Base-by-base conservation (phyloP, 202 grass and related monocot genomes). In the Brachypodium distachyon region DNA sequence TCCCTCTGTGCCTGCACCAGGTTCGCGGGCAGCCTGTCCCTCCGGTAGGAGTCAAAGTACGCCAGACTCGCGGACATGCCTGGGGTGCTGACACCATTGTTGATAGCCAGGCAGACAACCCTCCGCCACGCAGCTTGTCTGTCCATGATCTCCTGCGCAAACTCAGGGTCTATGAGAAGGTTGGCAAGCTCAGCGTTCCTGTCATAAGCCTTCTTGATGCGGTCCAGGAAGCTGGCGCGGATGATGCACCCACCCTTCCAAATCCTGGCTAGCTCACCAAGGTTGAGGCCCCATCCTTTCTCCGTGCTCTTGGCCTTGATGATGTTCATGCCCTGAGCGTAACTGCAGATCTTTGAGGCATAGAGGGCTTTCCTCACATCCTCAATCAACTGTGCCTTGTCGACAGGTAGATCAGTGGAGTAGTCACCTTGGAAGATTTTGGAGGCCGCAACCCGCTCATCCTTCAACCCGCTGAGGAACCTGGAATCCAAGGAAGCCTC, bases 231-330 rank as follows among this genome's bases (percentile, higher is more conserved):
- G 68, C 92, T 96, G 54, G 93, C 89, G 0, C 93, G 89, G 64
- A 96, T 96, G 81, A 96, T 96, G 70, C 93, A 96, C 47, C 93
- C 93, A 9, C 93, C 93, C 83, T 96, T 96, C 93, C 93, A 96
- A 68, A 96, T 96, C 80, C 93, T 92, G 0, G 93, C 93, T 17
- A 96, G 84, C 78, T 96, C 93, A 12, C 89, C 89, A 13, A 96
- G 83, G 58, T 96, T 92, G 59, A 96, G 87, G 25, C 72, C 58
- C 93, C 93, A 96, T n/a, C 82, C 87, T 62, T 96, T 96, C 65
- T 96, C 89, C 22, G 55, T 58, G 66, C 89, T 96, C 84, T 96
- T 96, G 4, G 87, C 87, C 81, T 88, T 92, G 76, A 96, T 69
- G 29, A 96, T 90, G 73, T 96, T 96, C 93, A 92, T 96, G 29